Base-by-base conservation (phyloP, 2,329 filamentous ascomycete species). In the Beauveria brongniartii region DNA sequence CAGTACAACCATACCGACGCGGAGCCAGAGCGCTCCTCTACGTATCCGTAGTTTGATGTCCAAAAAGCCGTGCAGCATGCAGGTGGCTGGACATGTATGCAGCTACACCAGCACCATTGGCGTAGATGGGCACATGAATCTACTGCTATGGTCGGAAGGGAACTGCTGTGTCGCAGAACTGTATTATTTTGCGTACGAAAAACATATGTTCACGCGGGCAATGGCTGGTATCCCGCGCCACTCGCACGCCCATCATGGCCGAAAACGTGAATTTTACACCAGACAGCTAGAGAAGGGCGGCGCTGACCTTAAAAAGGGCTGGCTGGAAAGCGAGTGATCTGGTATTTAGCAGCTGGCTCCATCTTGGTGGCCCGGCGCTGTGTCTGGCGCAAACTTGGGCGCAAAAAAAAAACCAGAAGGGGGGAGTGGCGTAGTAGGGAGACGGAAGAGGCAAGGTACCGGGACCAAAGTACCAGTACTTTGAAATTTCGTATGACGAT, bases 401-500 rank as follows among this genome's bases (percentile, higher is more conserved):
- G 41, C 43, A n/a, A 50, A 26, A 28, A 40, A 37, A 59, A 55
- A 55, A 22, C 20, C 18, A 41, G 46, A 28, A 37, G 12, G 40
- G 54, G 44, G 55, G 46, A 41, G 55, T 59, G 55, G 55, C 46
- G 46, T 20, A 43, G 26, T 22, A 58, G 30, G 30, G 34, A 48
- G 46, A 59, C 47, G 55, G 55, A 59, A 59, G 43, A 52, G 55
- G 55, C 47, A 64, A 59, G 69, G 69, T 73, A 72, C 71, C 43
- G 64, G 52, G 24, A 16, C 22, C 47, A 40, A 67, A 62, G 71
- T 73, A 74, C 66, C 65, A 60, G 66, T 72, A 73, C 68, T 60
- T 68, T 61, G 52, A 67, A 72, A 69, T 67, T 58, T 69, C 65
- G 69, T 70, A 71, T 72, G 69, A 72, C 67, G 67, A 67, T 74